Base-by-base conservation (phyloP, 1,139 yeast genomes). In the Zygosaccharomyces sapae region DNA sequence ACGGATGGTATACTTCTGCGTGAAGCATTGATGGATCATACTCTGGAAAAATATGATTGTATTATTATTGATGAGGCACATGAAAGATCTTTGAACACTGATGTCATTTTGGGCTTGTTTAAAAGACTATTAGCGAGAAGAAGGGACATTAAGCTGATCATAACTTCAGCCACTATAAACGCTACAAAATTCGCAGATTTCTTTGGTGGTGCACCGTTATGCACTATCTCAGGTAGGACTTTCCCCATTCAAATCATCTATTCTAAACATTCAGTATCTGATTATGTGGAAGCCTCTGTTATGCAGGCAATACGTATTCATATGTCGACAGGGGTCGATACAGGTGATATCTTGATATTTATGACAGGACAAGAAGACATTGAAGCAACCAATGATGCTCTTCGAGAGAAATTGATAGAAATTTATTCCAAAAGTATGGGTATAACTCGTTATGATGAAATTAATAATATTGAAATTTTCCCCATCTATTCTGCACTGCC, bases 331-430 rank as follows among this genome's bases (percentile, higher is more conserved):
- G 80, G 80, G 19, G 42, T 62, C 7, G 41, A 53, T 3, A 60
- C 61, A 48, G 97, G 97, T 6, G 97, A 92, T 66, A 84, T 92
- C 41, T 68, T 92, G 10, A 90, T 90, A 7, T 92, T 92, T 60
- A 85, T 92, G 95, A 90, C 97, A 0, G 98, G 98, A 49, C 96
- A 90, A 66, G 97, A 90, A 64, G 98, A 92, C 67, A 89, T 92
- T 45, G 96, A 89, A 59, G 78, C 81, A 0, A 82, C 94, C 0
- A 85, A 95, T 58, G 87, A 81, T 36, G 69, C 81, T 5, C 64
- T 90, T 3, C 73, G 72, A 10, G 87, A 85, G 44, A 80, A 80
- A 53, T 63, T 90, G 9, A 65, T 69, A 2, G 69, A 77, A 43
- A 59, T 81, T 42, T 77, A 81, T 44, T 53, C 69, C 37, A 62